A percentile compares a stretch with the other conserved stretches of the same genome.
phyloP scores from a whole-genome alignment of 2,329 filamentous ascomycete genomes.

The Calonectria hongkongensis region DNA sequence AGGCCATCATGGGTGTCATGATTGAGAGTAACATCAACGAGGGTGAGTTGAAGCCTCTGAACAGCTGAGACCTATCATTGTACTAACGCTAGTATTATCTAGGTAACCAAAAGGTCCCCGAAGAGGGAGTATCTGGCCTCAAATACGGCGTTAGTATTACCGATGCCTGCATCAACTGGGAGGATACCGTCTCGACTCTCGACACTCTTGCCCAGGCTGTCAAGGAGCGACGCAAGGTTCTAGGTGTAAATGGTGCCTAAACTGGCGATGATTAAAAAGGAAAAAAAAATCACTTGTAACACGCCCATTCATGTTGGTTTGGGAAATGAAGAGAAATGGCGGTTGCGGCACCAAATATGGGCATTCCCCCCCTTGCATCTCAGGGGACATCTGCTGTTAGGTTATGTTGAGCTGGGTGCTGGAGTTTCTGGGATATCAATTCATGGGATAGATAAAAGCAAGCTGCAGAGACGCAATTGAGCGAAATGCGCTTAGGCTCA shows the following conservation, averaged over 20 bases:
- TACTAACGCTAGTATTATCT: conserved; percentile 52
- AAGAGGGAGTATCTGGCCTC: conserved; percentile 88
- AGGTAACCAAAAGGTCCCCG: conserved; percentile 92
- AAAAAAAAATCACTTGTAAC: neutral
- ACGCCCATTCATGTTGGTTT: conserved; percentile 13
- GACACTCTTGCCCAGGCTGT: conserved; percentile 87
- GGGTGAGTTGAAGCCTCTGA: conserved; percentile 71
- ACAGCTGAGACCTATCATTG: neutral
- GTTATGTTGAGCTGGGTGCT: conserved; percentile 42
- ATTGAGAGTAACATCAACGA: conserved; percentile 98
- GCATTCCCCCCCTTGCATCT: conserved; percentile 17
- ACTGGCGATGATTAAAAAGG: neutral
- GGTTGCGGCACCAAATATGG: conserved; percentile 24
- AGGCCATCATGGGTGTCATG: conserved; percentile 96
- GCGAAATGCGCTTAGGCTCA: conserved; percentile 32
- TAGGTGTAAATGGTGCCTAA: conserved; percentile 52
- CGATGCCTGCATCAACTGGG: conserved; percentile 97
- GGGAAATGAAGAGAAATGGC: conserved; percentile 19
- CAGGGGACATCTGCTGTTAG: neutral
- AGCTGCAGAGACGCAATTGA: conserved; percentile 39
- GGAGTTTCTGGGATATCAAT: conserved; percentile 52
- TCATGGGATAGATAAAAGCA: conserved; percentile 52
- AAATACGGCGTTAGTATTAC: conserved; percentile 98
- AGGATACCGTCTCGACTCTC: conserved; percentile 88
- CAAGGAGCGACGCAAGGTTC: conserved; percentile 70